Conservation (phyloP, 163 green algal species). For the Chloroidium sp. region DNA sequence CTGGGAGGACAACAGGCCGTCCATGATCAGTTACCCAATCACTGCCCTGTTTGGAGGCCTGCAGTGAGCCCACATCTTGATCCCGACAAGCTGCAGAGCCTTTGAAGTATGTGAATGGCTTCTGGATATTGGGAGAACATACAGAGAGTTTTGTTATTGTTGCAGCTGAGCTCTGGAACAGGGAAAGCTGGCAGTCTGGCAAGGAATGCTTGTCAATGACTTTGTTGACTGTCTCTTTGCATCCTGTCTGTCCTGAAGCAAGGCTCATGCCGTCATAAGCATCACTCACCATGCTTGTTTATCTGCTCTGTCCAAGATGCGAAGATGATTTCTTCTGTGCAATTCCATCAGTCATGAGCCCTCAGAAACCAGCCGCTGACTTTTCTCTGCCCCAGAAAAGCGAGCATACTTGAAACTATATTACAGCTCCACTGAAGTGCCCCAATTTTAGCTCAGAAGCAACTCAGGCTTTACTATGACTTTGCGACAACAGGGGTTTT, state of each 20-base stretch:
- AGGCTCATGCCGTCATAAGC: too few species aligned
- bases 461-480: neutral
- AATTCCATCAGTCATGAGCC: too few species aligned
- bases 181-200: neutral
- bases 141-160: neutral
- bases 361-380: too few species aligned
- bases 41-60: slow-evolving; percentile 32
- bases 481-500: slow-evolving; percentile 6
- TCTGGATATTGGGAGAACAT: neutral
- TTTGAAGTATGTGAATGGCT: neutral
- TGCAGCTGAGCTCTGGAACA: neutral
- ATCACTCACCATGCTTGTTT: too few species aligned
- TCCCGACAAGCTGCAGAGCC: neutral
- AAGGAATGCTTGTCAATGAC: neutral
- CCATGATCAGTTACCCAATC: slow-evolving; percentile 49
- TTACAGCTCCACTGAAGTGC: neutral
- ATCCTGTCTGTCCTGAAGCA: neutral
- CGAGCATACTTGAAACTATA: too few species aligned
- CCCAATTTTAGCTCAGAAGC: neutral
- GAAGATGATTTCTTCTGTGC: too few species aligned
- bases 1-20: slow-evolving; percentile 55
- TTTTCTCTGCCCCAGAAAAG: too few species aligned
- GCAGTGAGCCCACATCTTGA: slow-evolving; percentile 3
- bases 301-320: too few species aligned
- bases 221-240: neutral